phyloP scores from a whole-genome alignment of 1,284 basidiomycete species.

The Acaromyces ingoldii region DNA sequence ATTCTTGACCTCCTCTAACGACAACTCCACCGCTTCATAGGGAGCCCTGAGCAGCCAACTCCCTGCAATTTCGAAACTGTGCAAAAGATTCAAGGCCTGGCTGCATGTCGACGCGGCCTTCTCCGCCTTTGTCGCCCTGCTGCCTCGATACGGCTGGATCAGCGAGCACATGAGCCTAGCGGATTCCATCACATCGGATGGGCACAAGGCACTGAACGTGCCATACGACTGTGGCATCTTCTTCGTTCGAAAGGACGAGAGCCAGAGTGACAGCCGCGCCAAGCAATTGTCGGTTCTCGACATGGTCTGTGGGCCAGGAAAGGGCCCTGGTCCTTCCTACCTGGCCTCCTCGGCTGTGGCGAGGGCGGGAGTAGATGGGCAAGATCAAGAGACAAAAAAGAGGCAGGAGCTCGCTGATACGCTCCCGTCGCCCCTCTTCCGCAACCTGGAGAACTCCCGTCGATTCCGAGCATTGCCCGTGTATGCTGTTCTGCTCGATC shows the following conservation, averaged over 20 bases:
- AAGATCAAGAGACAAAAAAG: neutral
- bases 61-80: conserved; percentile 47
- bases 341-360: conserved; percentile 28
- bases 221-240: conserved; percentile 58
- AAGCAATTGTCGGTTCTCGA: conserved; percentile 34
- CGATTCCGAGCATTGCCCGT: conserved; percentile 57
- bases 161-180: conserved; percentile 53
- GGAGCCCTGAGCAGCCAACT: conserved; percentile 47
- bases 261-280: neutral
- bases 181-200: conserved; percentile 56
- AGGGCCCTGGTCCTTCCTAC: conserved; percentile 53
- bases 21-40: neutral
- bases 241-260: conserved; percentile 53
- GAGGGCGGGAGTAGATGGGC: conserved; percentile 13
- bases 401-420: neutral
- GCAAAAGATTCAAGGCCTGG: conserved; percentile 54
- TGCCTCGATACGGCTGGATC: conserved; percentile 52
- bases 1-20: neutral
- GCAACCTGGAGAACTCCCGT: conserved; percentile 54
- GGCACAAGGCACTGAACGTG: conserved; percentile 50
- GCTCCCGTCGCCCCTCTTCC: conserved; percentile 9
- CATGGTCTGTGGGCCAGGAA: conserved; percentile 52
- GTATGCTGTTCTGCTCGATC: conserved; percentile 54
- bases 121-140: conserved; percentile 54
- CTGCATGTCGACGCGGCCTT: conserved; percentile 59